Percentiles rank a stretch among this genome's conserved stretches.
Conservation (phyloP, 441 rosid genomes). For the Aquilaria agallochum region DNA sequence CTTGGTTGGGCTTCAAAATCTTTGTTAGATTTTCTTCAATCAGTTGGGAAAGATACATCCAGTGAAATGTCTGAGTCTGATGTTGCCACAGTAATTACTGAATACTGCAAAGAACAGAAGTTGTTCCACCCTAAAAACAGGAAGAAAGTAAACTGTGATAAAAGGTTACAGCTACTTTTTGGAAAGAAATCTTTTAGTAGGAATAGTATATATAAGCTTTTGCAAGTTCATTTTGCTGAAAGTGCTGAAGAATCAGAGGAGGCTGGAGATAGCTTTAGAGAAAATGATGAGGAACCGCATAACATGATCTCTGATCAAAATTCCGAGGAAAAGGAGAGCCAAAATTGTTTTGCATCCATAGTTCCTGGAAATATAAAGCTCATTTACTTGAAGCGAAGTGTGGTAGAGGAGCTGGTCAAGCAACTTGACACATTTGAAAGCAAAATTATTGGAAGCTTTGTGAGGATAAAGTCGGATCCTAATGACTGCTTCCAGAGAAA, state of each 20-base stretch:
- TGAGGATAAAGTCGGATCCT: conserved; percentile 48
- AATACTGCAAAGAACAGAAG: conserved; percentile 32
- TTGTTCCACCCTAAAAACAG: conserved; percentile 37
- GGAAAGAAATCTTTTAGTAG: conserved; percentile 32
- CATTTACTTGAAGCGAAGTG: conserved; percentile 47
- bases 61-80: conserved; percentile 29
- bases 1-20: conserved; percentile 44
- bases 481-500: conserved; percentile 33
- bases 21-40: conserved; percentile 34
- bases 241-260: conserved; percentile 26
- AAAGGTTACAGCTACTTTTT: conserved; percentile 29
- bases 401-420: conserved; percentile 40
- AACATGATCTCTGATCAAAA: conserved; percentile 11
- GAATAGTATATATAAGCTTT: conserved; percentile 32
- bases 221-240: conserved; percentile 41
- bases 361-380: conserved; percentile 40
- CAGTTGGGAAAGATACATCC: conserved; percentile 34
- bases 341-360: conserved; percentile 39
- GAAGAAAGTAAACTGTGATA: conserved; percentile 46
- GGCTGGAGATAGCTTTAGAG: conserved; percentile 15
- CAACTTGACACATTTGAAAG: conserved; percentile 33
- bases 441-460: conserved; percentile 47
- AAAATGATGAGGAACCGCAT: conserved; percentile 17
- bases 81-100: conserved; percentile 24
- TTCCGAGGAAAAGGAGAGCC: conserved; percentile 22